A percentile compares a stretch with the other conserved stretches of the same genome.
These are phyloP conservation scores for Pezicula carpinea DNA, from an alignment of 2,329 filamentous ascomycete genomes.

Conservation along the genomic window DNA sequence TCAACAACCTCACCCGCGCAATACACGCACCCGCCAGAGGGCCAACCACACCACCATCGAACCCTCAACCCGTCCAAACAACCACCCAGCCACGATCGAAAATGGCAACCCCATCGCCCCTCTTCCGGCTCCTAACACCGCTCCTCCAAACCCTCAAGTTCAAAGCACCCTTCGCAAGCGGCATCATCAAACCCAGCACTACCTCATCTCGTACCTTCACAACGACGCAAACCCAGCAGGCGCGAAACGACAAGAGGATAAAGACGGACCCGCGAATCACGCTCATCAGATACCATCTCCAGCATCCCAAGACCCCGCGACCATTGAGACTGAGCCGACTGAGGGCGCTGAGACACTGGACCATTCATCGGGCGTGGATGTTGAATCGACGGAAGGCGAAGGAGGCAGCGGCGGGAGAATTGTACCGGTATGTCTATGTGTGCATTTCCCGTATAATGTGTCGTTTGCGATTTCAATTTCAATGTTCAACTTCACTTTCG, in stretches of 20 bases:
- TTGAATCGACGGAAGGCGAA: constrained; percentile 70
- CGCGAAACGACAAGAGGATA: constrained; percentile 6
- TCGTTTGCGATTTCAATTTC: constrained; percentile 2
- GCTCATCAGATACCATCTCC: constrained; percentile 65
- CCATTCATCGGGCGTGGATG: constrained; percentile 94
- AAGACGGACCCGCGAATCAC: constrained; percentile 32
- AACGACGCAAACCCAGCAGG: neutral
- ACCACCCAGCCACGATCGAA: neutral
- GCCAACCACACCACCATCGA: neutral
- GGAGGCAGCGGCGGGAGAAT: constrained; percentile 59
- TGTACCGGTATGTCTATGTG: constrained; percentile 58
- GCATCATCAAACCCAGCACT: neutral
- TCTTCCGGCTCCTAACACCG: constrained; percentile 1
- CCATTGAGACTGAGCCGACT: constrained; percentile 87
- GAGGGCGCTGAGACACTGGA: constrained; percentile 92
- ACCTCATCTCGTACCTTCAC: constrained; percentile 4
- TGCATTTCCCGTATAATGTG: neutral
- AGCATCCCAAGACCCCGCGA: constrained; percentile 63
- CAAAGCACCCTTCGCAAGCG: neutral
- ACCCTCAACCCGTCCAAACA: no score
- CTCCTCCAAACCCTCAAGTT: constrained; percentile 1
- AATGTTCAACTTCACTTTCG: no score
- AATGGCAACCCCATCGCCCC: constrained; percentile 1
- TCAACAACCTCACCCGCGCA: neutral
- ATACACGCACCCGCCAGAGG: no score